phyloP scores from a whole-genome alignment of 345 rosid species.

The Euphorbia pulcherrima region DNA sequence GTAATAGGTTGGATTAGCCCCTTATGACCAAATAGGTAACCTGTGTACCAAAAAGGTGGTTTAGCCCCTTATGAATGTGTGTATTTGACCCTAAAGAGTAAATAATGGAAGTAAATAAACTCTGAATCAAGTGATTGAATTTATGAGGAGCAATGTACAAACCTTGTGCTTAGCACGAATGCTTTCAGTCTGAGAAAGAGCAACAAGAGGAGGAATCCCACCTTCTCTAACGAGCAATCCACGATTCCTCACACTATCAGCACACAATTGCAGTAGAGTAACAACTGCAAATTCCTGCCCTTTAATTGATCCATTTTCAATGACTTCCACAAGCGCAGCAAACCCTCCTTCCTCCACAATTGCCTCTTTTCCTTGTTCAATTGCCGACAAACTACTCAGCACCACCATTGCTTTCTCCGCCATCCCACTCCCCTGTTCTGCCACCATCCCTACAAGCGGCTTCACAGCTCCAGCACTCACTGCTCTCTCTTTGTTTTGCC shows the following conservation, averaged over 20 bases:
- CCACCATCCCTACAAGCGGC: constrained; percentile 76
- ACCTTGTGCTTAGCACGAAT: constrained; percentile 83
- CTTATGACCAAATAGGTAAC: too few relatives aligned
- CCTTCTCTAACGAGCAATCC: constrained; percentile 95
- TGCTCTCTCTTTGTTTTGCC: constrained; percentile 86
- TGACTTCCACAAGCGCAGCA: constrained; percentile 81
- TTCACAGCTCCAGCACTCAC: constrained; percentile 82
- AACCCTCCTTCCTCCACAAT: constrained; percentile 90
- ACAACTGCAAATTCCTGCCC: constrained; percentile 86
- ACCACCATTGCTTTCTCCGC: constrained; percentile 97
- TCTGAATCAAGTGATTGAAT: background rate
- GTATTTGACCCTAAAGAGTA: background rate
- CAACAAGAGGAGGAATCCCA: constrained; percentile 95
- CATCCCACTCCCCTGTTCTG: constrained; percentile 79
- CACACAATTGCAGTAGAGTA: constrained; percentile 75
- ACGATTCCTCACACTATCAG: constrained; percentile 66
- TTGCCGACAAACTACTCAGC: constrained; percentile 67
- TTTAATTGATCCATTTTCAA: constrained; percentile 78
- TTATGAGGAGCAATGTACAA: background rate
- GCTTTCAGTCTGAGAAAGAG: constrained; percentile 76
- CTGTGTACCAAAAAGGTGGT: too few relatives aligned
- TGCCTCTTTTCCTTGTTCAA: constrained; percentile 65
- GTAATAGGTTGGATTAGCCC: too few relatives aligned
- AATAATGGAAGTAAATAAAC: background rate
- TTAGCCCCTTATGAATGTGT: background rate